phyloP scores from a whole-genome alignment of 352 stramenopile genomes.

The Phytophthora brassicae region DNA sequence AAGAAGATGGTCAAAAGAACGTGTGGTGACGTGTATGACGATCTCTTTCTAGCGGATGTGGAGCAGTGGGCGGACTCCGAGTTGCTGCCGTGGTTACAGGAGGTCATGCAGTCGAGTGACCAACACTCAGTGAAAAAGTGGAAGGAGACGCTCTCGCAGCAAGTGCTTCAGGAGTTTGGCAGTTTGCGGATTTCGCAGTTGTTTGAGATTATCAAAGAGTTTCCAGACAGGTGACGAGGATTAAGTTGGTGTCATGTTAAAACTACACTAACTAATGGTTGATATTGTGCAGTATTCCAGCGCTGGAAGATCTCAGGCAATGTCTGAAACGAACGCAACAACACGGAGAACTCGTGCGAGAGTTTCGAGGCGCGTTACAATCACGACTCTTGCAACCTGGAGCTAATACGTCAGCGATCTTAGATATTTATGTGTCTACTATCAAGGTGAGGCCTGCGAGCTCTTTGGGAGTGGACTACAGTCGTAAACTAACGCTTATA shows the following conservation, averaged over 20 bases:
- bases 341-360: constrained; percentile 73
- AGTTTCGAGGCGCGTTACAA: constrained; percentile 78
- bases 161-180: constrained; percentile 66
- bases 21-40: constrained; percentile 54
- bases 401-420: constrained; percentile 95
- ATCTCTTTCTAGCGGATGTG: constrained; percentile 46
- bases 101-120: constrained; percentile 39
- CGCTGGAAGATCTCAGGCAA: constrained; percentile 64
- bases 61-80: constrained; percentile 54
- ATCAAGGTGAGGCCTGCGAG: constrained; percentile 88
- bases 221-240: constrained; percentile 84
- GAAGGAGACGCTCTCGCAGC: constrained; percentile 47
- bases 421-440: constrained; percentile 97
- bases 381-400: constrained; percentile 94
- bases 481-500: not conserved
- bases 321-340: constrained; percentile 88
- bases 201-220: constrained; percentile 98
- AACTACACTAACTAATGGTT: not conserved
- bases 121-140: constrained; percentile 30
- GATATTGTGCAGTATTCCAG: constrained; percentile 43
- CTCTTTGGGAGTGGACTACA: not conserved
- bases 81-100: constrained; percentile 63
- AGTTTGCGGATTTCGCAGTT: constrained; percentile 90
- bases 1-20: constrained; percentile 48
- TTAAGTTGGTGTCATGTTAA: not conserved